Percentiles rank a stretch among this genome's conserved stretches.
phyloP scores from a whole-genome alignment of 805 yeast species.

The Lipomyces japonicus region DNA sequence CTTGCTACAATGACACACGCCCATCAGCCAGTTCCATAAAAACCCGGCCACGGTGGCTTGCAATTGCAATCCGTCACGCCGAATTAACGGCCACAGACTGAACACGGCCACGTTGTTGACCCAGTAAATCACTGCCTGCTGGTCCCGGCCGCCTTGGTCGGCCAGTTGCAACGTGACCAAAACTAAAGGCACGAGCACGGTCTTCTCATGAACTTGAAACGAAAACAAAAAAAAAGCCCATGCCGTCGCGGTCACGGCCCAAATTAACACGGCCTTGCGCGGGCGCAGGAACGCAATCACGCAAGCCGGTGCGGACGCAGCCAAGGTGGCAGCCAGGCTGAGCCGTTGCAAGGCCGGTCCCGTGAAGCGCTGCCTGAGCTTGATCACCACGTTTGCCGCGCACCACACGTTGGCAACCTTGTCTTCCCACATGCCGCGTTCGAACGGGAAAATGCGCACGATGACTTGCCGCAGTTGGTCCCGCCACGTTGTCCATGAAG shows the following conservation, averaged over 20 bases:
- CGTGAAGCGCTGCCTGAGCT: constrained; percentile 57
- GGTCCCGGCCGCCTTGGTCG: constrained; percentile 30
- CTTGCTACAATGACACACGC: constrained; percentile 49
- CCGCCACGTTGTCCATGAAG: constrained; percentile 32
- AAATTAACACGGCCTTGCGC: constrained; percentile 50
- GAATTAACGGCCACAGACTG: constrained; percentile 78
- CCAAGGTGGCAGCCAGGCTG: constrained; percentile 39
- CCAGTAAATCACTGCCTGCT: constrained; percentile 57
- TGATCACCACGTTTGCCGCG: constrained; percentile 74
- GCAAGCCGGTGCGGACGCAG: constrained; percentile 56
- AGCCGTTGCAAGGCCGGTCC: constrained; percentile 57
- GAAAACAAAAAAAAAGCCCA: constrained; percentile 86
- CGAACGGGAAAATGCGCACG: constrained; percentile 80
- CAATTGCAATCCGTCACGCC: constrained; percentile 65
- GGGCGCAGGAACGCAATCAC: constrained; percentile 51
- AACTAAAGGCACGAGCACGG: constrained; percentile 79
- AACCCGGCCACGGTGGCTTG: constrained; percentile 65
- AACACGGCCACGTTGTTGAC: constrained; percentile 77
- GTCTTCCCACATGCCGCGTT: constrained; percentile 92
- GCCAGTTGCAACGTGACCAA: constrained; percentile 71
- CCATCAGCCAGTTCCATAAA: constrained; percentile 75
- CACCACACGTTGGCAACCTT: constrained; percentile 98
- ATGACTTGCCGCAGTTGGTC: constrained; percentile 55
- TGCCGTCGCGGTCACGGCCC: constrained; percentile 78
- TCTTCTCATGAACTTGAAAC: constrained; percentile 94